phyloP scores from a whole-genome alignment of 2,329 filamentous ascomycete species.

The Aureobasidium sp. region DNA sequence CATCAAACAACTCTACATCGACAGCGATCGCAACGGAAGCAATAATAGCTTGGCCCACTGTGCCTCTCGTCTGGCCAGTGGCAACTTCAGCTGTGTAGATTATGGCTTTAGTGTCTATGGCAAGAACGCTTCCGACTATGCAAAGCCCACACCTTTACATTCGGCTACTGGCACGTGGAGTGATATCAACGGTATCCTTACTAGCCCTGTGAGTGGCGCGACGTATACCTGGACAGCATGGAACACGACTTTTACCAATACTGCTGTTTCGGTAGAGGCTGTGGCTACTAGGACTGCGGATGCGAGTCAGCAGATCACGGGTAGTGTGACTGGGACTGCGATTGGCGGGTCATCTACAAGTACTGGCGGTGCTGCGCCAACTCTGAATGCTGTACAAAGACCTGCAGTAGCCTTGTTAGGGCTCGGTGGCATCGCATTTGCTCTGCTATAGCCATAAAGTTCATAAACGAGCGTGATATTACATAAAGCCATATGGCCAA shows the following conservation, averaged over 20 bases:
- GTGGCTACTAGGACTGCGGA: background rate
- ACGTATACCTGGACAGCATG: background rate
- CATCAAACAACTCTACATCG: background rate
- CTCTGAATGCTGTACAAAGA: background rate
- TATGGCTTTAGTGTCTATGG: background rate
- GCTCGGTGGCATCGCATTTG: background rate
- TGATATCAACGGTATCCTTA: background rate
- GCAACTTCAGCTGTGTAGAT: background rate
- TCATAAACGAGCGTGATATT: background rate
- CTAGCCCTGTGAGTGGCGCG: background rate
- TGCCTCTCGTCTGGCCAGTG: background rate
- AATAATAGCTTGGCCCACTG: background rate
- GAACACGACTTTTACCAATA: background rate
- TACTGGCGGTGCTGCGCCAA: background rate
- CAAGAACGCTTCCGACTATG: background rate
- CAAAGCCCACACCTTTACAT: background rate
- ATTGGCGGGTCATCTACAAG: background rate
- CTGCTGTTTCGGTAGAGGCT: slow-evolving; percentile 2
- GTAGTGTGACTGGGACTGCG: background rate
- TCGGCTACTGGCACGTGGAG: background rate
- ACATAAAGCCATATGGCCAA: background rate
- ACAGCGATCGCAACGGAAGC: background rate
- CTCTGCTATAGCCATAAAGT: background rate
- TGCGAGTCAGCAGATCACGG: background rate
- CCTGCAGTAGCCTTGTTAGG: background rate